phyloP scores from a whole-genome alignment of 2,329 filamentous ascomycete genomes.

The Fusarium zealandicum region DNA sequence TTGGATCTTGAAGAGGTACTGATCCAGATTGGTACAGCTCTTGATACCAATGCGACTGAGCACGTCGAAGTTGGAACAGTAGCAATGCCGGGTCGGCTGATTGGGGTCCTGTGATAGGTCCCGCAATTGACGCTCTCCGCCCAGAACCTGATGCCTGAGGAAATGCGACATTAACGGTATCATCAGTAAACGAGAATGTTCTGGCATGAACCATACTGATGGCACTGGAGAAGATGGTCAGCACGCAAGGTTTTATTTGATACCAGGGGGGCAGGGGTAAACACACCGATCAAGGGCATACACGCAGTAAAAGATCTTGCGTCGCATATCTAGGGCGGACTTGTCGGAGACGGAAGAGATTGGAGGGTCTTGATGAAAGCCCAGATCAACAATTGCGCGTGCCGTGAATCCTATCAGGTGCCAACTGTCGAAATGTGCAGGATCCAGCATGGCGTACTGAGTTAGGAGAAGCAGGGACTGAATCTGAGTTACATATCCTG shows the following conservation, averaged over 20 bases:
- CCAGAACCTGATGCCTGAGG: constrained; percentile 62
- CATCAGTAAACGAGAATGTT: constrained; percentile 93
- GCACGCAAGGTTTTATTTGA: neutral
- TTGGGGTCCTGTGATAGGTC: constrained; percentile 54
- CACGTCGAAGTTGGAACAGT: constrained; percentile 81
- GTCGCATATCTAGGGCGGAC: constrained; percentile 75
- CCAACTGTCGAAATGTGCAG: constrained; percentile 92
- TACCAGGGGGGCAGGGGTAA: neutral
- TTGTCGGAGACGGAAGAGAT: constrained; percentile 72
- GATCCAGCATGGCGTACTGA: constrained; percentile 89
- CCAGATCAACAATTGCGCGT: constrained; percentile 85
- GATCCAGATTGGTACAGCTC: constrained; percentile 82
- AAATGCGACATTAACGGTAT: constrained; percentile 81
- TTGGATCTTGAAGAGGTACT: constrained; percentile 70
- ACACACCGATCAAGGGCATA: constrained; percentile 87
- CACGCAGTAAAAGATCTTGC: constrained; percentile 87
- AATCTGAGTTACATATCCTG: constrained; percentile 84
- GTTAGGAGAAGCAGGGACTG: constrained; percentile 87
- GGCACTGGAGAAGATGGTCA: constrained; percentile 59
- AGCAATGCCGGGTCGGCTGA: constrained; percentile 75
- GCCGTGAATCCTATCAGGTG: constrained; percentile 90
- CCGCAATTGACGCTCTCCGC: constrained; percentile 52
- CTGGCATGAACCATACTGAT: constrained; percentile 88
- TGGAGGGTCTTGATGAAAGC: constrained; percentile 90
- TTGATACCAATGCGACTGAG: constrained; percentile 91